Evolutionary conservation across 768 basidiomycete species (phyloP).

Genomic region (Clavulina sp.): DNA sequence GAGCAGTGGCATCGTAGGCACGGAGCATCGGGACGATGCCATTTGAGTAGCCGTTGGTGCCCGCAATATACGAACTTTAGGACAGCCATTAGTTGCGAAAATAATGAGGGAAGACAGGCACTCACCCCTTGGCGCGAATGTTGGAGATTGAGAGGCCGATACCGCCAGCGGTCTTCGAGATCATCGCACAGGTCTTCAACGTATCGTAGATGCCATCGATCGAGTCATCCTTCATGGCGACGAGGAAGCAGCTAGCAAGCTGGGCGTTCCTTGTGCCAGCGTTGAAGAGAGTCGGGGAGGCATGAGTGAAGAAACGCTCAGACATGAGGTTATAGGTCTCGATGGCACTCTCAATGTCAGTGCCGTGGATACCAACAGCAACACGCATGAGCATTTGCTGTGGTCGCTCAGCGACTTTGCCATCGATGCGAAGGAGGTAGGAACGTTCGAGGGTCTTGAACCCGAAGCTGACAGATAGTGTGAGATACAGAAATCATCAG

Average conservation of each 20-base stretch:
- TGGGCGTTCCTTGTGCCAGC: conserved; percentile 94
- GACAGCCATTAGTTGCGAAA: conserved; percentile 3
- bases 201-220: conserved; percentile 99
- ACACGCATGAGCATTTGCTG: conserved; percentile 99
- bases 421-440: conserved; percentile 86
- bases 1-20: conserved; percentile 92
- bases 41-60: conserved; percentile 97
- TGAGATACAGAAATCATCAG: not conserved
- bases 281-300: conserved; percentile 95
- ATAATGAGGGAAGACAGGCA: not conserved
- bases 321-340: conserved; percentile 96
- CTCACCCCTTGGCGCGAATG: conserved; percentile 84
- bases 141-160: conserved; percentile 93
- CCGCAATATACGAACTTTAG: conserved; percentile 85
- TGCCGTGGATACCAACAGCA: conserved; percentile 89
- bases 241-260: conserved; percentile 87
- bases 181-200: conserved; percentile 95
- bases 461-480: conserved; percentile 50
- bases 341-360: conserved; percentile 71
- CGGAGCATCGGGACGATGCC: conserved; percentile 99
- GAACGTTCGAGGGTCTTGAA: conserved; percentile 99
- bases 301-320: conserved; percentile 95
- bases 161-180: conserved; percentile 97
- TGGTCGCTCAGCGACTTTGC: conserved; percentile 89
- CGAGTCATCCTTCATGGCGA: conserved; percentile 96